Evolutionary conservation across 495 filamentous ascomycete species (phyloP).

Genomic region (Xylaria sp.): DNA sequence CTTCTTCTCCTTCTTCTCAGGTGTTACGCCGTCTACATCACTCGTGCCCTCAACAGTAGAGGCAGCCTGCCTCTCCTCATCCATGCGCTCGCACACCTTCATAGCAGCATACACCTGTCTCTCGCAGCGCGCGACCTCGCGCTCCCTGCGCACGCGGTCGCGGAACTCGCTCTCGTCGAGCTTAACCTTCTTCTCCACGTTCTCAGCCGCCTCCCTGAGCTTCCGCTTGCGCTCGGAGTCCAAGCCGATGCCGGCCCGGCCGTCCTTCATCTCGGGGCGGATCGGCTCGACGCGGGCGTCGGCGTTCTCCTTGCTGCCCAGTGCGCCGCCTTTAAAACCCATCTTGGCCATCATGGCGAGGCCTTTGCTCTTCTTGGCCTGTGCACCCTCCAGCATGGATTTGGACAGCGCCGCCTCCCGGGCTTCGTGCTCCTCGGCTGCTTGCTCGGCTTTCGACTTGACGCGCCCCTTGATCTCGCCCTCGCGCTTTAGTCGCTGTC

Average conservation of each 20-base stretch:
- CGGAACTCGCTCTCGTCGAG: conserved; percentile 79
- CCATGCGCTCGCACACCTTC: conserved; percentile 80
- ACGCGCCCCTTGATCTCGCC: conserved; percentile 64
- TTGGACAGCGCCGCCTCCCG: conserved; percentile 78
- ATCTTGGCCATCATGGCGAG: conserved; percentile 97
- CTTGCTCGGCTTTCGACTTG: conserved; percentile 85
- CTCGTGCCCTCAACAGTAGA: not conserved
- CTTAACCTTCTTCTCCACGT: conserved; percentile 63
- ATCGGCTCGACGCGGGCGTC: conserved; percentile 28
- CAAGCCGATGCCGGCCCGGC: conserved; percentile 84
- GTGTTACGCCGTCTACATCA: conserved; percentile 24
- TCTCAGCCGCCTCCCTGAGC: conserved; percentile 68
- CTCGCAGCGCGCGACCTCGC: conserved; percentile 73
- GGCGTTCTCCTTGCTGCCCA: conserved; percentile 63
- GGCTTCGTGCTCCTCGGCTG: conserved; percentile 67
- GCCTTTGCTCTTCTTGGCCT: conserved; percentile 70
- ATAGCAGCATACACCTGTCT: conserved; percentile 74
- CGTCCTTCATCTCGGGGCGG: conserved; percentile 67
- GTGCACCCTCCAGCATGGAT: conserved; percentile 63
- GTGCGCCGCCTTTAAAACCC: conserved; percentile 78
- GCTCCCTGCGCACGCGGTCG: conserved; percentile 73
- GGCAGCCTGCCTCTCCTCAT: conserved; percentile 49
- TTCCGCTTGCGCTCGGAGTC: conserved; percentile 84
- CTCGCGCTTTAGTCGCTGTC: conserved; percentile 61
- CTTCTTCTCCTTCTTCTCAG: conserved; percentile 50